These are phyloP conservation scores for Perkinsus marinus DNA, from an alignment of 169 alveolate species.

Conservation along the genomic window DNA sequence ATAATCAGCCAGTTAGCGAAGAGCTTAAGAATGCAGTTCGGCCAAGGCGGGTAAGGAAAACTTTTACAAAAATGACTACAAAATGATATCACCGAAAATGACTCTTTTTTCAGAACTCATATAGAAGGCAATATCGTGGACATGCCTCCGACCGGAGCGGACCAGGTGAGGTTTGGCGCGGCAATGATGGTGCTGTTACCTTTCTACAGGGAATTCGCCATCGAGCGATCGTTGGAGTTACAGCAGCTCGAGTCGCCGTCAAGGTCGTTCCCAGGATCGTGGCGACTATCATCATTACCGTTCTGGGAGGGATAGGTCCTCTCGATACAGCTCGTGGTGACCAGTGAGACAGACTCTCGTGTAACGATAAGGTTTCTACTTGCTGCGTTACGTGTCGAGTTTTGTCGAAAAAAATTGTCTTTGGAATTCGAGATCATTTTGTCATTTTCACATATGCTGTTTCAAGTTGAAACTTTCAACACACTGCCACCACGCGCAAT, in stretches of 20 bases:
- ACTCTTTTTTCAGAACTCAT: too few relatives aligned
- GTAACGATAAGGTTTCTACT: neutral
- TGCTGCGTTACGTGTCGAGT: neutral
- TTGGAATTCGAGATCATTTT: too few relatives aligned
- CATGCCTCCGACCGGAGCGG: too few relatives aligned
- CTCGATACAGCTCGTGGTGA: neutral
- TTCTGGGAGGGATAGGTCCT: neutral
- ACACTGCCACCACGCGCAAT: too few relatives aligned
- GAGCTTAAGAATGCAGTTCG: neutral
- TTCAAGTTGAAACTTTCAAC: too few relatives aligned
- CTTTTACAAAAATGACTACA: too few relatives aligned
- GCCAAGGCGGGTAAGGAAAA: neutral
- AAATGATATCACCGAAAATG: too few relatives aligned
- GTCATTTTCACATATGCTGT: too few relatives aligned
- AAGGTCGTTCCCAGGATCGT: neutral
- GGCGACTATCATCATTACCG: neutral
- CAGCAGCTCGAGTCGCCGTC: neutral
- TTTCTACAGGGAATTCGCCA: neutral
- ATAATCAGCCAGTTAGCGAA: neutral
- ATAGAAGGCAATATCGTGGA: too few relatives aligned
- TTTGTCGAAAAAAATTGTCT: too few relatives aligned
- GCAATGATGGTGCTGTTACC: neutral
- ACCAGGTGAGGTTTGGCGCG: too few relatives aligned
- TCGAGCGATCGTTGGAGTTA: neutral
- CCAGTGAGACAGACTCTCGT: neutral